phyloP scores from a whole-genome alignment of 768 basidiomycete species.

The Amanita muscaria region DNA sequence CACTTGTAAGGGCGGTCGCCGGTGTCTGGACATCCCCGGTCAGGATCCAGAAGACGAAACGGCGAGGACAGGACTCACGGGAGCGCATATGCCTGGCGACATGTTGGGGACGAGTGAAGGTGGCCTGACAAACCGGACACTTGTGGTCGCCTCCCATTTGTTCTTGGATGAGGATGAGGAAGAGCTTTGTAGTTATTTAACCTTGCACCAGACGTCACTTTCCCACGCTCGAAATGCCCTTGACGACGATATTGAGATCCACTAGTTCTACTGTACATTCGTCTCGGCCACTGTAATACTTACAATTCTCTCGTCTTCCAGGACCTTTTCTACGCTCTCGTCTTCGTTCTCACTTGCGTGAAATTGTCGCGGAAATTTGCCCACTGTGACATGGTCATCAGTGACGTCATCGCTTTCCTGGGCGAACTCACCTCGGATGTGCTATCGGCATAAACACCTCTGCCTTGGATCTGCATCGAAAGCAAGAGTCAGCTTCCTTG shows the following conservation, averaged over 20 bases:
- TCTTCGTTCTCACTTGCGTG: constrained; percentile 22
- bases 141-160: constrained; percentile 79
- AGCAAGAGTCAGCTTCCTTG: not conserved
- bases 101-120: constrained; percentile 85
- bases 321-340: not conserved
- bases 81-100: constrained; percentile 87
- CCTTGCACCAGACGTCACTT: constrained; percentile 15
- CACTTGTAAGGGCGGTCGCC: constrained; percentile 89
- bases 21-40: constrained; percentile 50
- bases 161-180: constrained; percentile 10
- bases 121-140: constrained; percentile 81
- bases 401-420: constrained; percentile 5
- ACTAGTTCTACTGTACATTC: not conserved
- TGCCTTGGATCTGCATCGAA: constrained; percentile 47
- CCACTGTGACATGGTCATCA: constrained; percentile 32
- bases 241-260: constrained; percentile 12
- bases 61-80: constrained; percentile 44
- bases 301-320: not conserved
- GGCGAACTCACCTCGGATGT: constrained; percentile 79
- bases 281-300: not conserved
- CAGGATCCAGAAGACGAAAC: constrained; percentile 12
- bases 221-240: constrained; percentile 15
- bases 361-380: constrained; percentile 53
- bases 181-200: constrained; percentile 21
- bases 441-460: constrained; percentile 85